Evolutionary conservation across 2,329 filamentous ascomycete species (phyloP).

Genomic region (Metarhizium sp.): DNA sequence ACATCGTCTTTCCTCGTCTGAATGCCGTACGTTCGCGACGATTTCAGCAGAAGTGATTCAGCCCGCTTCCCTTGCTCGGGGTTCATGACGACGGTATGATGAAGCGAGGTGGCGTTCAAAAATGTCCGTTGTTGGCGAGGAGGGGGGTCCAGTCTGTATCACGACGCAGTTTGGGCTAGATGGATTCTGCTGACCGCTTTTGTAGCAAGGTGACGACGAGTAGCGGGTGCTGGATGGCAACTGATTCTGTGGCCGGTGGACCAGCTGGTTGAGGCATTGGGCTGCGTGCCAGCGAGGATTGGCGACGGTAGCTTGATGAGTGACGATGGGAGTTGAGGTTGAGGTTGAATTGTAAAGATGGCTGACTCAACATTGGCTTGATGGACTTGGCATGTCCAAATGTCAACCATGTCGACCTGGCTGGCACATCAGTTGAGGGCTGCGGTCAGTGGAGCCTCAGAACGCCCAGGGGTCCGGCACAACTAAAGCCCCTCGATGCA

Average conservation of each 20-base stretch:
- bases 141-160: not conserved
- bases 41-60: slow-evolving; percentile 24
- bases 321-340: not conserved
- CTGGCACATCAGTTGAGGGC: not conserved
- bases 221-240: not conserved
- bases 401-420: not conserved
- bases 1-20: slow-evolving; percentile 26
- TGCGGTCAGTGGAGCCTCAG: not conserved
- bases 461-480: no score
- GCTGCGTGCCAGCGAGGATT: not conserved
- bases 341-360: no score
- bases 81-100: slow-evolving; percentile 20
- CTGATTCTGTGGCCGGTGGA: not conserved
- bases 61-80: slow-evolving; percentile 17
- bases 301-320: not conserved
- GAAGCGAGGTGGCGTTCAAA: slow-evolving; percentile 21
- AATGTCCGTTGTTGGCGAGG: not conserved
- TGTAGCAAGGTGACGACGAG: not conserved
- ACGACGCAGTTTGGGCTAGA: not conserved
- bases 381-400: no score
- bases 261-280: not conserved
- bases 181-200: slow-evolving; percentile 1
- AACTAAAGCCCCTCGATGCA: not conserved
- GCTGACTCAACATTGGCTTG: no score
- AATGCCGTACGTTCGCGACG: slow-evolving; percentile 22